Conservation (phyloP, 345 rosid genomes). For the Theobroma cacao region DNA sequence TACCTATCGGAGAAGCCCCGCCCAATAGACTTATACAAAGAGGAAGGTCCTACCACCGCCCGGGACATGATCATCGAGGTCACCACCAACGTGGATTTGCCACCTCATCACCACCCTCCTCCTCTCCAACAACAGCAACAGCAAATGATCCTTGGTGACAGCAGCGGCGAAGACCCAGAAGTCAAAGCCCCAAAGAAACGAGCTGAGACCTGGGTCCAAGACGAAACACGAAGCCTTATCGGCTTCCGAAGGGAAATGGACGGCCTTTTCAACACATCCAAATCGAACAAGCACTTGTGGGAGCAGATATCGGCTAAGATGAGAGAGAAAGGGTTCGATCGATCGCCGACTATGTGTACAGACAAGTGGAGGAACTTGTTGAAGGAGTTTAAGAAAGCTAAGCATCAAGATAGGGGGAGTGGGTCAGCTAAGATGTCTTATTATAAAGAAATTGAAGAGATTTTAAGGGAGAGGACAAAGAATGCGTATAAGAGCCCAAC, state of each 20-base stretch:
- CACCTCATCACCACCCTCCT: constrained; percentile 34
- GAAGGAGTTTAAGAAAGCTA: constrained; percentile 94
- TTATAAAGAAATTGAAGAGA: constrained; percentile 94
- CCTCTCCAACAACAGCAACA: constrained; percentile 40
- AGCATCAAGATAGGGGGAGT: constrained; percentile 73
- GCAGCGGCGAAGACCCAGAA: constrained; percentile 81
- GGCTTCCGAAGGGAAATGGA: constrained; percentile 84
- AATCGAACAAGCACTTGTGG: constrained; percentile 98
- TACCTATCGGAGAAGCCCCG: constrained; percentile 84
- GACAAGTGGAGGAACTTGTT: constrained; percentile 99
- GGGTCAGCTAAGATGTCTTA: constrained; percentile 92
- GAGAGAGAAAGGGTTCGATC: constrained; percentile 94
- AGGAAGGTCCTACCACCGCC: constrained; percentile 41
- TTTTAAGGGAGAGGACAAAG: constrained; percentile 82
- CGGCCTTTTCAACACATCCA: constrained; percentile 85
- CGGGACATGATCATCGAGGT: constrained; percentile 87
- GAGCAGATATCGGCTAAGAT: constrained; percentile 86
- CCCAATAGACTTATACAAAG: constrained; percentile 72
- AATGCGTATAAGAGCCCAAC: constrained; percentile 61
- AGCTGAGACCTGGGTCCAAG: constrained; percentile 99
- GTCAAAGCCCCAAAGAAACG: constrained; percentile 90
- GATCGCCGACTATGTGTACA: constrained; percentile 98
- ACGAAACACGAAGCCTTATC: constrained; percentile 85
- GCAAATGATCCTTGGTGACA: constrained; percentile 79
- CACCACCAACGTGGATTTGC: constrained; percentile 58